These are phyloP conservation scores for Penicillium bovifimosum DNA, from an alignment of 495 filamentous ascomycete species.

Conservation along the genomic window DNA sequence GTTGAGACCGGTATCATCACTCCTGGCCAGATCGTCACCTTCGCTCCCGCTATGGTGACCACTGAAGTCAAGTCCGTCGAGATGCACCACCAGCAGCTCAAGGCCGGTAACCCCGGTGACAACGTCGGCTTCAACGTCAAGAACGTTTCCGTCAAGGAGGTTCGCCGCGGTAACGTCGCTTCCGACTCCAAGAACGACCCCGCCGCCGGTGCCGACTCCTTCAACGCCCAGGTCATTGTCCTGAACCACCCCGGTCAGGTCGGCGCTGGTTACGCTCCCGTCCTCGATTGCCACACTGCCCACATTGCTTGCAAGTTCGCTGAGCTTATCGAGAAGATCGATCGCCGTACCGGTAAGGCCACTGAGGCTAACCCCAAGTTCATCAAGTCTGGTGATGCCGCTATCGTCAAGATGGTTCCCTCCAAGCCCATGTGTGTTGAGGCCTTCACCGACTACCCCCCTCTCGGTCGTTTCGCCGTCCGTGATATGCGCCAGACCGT, in stretches of 20 bases:
- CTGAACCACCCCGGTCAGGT: constrained; percentile 99
- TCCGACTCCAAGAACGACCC: constrained; percentile 99
- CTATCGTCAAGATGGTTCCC: constrained; percentile 99
- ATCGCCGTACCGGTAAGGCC: constrained; percentile 99
- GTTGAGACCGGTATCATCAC: constrained; percentile 98
- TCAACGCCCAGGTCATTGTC: constrained; percentile 99
- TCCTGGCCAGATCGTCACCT: constrained; percentile 88
- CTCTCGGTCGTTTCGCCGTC: constrained; percentile 98
- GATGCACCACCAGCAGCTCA: constrained; percentile 99
- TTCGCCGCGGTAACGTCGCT: constrained; percentile 99
- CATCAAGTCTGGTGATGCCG: constrained; percentile 99
- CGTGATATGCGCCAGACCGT: constrained; percentile 89
- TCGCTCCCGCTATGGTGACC: constrained; percentile 94
- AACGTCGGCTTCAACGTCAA: constrained; percentile 99
- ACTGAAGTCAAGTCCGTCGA: constrained; percentile 99
- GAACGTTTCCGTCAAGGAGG: constrained; percentile 99
- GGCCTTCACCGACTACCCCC: constrained; percentile 98
- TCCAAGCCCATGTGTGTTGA: constrained; percentile 99
- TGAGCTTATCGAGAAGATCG: constrained; percentile 98
- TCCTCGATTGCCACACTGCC: constrained; percentile 98
- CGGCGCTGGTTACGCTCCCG: constrained; percentile 96
- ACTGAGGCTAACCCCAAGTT: constrained; percentile 90
- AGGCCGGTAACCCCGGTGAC: constrained; percentile 94
- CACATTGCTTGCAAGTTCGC: constrained; percentile 99
- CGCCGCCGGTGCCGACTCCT: constrained; percentile 77